Conservation (phyloP, 2,329 filamentous ascomycete species). For the Pseudogymnoascus pannorum region DNA sequence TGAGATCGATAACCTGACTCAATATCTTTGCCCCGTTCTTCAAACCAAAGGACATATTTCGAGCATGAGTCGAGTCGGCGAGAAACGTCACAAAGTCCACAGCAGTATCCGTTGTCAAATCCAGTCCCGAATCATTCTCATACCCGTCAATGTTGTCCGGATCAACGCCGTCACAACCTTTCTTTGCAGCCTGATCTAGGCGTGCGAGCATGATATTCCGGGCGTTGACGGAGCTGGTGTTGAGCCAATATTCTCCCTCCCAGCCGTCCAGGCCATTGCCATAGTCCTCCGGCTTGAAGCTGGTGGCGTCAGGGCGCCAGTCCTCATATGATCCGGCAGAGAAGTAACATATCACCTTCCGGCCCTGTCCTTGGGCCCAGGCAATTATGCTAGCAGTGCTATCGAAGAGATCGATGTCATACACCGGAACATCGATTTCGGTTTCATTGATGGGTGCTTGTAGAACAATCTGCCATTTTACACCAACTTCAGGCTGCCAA, state of each 20-base stretch:
- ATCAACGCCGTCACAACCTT: conserved; percentile 63
- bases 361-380: conserved; percentile 40
- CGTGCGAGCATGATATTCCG: conserved; percentile 55
- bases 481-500: conserved; percentile 47
- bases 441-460: conserved; percentile 30
- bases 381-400: conserved; percentile 39
- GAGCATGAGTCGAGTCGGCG: conserved; percentile 42
- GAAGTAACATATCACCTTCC: conserved; percentile 67
- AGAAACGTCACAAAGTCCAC: conserved; percentile 55
- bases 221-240: conserved; percentile 50
- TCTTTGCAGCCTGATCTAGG: conserved; percentile 49
- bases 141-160: conserved; percentile 66
- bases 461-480: conserved; percentile 57
- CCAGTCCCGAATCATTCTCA: conserved; percentile 56
- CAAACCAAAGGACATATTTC: conserved; percentile 55
- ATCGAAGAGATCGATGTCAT: conserved; percentile 52
- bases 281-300: conserved; percentile 49
- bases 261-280: conserved; percentile 55
- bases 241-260: conserved; percentile 61
- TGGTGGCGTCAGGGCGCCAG: conserved; percentile 47
- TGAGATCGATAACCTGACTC: background rate
- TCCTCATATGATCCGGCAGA: conserved; percentile 61
- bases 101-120: conserved; percentile 48
- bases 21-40: conserved; percentile 50
- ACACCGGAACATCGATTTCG: conserved; percentile 18